Conservation (phyloP, 2,329 filamentous ascomycete genomes). For the Graphiopsis chlorocephala region DNA sequence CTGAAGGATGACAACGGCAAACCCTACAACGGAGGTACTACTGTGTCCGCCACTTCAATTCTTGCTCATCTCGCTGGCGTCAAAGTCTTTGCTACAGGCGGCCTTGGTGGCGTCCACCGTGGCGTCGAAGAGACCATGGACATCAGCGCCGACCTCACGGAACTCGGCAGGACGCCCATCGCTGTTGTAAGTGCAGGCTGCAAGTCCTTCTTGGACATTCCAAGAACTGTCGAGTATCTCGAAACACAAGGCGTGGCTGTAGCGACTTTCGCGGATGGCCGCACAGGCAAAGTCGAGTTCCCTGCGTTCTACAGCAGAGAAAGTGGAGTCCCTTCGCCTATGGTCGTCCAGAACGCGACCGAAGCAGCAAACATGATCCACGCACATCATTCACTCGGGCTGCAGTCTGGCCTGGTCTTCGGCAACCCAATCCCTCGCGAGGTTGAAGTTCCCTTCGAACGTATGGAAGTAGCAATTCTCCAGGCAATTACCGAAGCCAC, state of each 20-base stretch:
- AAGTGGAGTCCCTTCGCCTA: constrained; percentile 77
- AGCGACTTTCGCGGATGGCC: constrained; percentile 83
- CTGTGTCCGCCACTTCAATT: constrained; percentile 89
- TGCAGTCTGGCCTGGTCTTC: constrained; percentile 79
- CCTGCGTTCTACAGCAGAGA: constrained; percentile 91
- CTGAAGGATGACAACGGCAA: constrained; percentile 65
- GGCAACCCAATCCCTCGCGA: constrained; percentile 81
- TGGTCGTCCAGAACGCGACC: constrained; percentile 67
- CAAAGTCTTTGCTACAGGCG: constrained; percentile 89
- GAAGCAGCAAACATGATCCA: constrained; percentile 89
- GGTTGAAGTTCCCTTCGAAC: constrained; percentile 64
- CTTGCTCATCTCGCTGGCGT: constrained; percentile 85
- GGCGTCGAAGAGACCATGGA: constrained; percentile 86
- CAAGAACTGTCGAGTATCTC: constrained; percentile 78
- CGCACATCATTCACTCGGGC: constrained; percentile 68
- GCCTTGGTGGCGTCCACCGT: constrained; percentile 89
- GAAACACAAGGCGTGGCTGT: constrained; percentile 76
- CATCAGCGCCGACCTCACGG: constrained; percentile 90
- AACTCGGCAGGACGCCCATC: constrained; percentile 84
- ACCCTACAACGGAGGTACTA: constrained; percentile 82
- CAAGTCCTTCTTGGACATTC: constrained; percentile 94
- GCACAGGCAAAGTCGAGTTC: constrained; percentile 71
- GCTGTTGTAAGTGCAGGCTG: constrained; percentile 87
- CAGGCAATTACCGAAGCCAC: constrained; percentile 65
- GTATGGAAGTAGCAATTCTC: constrained; percentile 69